phyloP scores from a whole-genome alignment of 257 asterid genomes.

The Fraxinus quadrangulata region DNA sequence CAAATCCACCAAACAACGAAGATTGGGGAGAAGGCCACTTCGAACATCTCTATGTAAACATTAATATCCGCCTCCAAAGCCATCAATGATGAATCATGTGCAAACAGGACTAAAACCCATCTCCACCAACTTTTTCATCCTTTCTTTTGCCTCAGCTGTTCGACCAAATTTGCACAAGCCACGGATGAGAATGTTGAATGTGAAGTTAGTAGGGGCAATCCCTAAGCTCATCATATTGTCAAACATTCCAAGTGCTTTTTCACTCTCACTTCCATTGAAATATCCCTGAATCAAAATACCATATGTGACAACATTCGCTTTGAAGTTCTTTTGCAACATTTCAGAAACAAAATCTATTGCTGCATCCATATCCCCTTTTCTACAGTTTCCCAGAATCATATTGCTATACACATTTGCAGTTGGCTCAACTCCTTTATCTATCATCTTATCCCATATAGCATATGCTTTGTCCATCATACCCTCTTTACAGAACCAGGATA shows the following conservation, averaged over 20 bases:
- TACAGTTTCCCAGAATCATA: slow-evolving; percentile 70
- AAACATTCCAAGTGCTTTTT: slow-evolving; percentile 55
- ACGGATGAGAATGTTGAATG: slow-evolving; percentile 51
- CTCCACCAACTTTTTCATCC: slow-evolving; percentile 46
- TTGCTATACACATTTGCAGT: slow-evolving; percentile 54
- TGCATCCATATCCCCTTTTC: slow-evolving; percentile 61
- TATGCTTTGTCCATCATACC: slow-evolving; percentile 59
- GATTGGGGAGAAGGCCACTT: slow-evolving; percentile 52
- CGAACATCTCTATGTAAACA: slow-evolving; percentile 59
- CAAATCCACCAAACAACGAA: slow-evolving; percentile 65
- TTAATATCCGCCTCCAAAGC: slow-evolving; percentile 58
- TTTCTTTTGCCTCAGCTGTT: slow-evolving; percentile 48
- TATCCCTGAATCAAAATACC: slow-evolving; percentile 71
- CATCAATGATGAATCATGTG: slow-evolving; percentile 68
- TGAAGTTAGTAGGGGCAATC: slow-evolving; percentile 56
- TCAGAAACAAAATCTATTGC: slow-evolving; percentile 52
- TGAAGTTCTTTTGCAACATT: slow-evolving; percentile 43
- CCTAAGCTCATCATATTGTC: slow-evolving; percentile 60
- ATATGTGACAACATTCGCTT: slow-evolving; percentile 63
- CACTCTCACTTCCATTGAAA: slow-evolving; percentile 56
- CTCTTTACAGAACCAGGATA: slow-evolving; percentile 57
- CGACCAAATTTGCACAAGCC: slow-evolving; percentile 72
- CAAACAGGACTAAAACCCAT: slow-evolving; percentile 54
- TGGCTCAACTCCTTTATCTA: slow-evolving; percentile 52
- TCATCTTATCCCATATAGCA: slow-evolving; percentile 62